A percentile compares a stretch with the other conserved stretches of the same genome.
phyloP scores from a whole-genome alignment of 805 yeast species.

The Candida corydali region DNA sequence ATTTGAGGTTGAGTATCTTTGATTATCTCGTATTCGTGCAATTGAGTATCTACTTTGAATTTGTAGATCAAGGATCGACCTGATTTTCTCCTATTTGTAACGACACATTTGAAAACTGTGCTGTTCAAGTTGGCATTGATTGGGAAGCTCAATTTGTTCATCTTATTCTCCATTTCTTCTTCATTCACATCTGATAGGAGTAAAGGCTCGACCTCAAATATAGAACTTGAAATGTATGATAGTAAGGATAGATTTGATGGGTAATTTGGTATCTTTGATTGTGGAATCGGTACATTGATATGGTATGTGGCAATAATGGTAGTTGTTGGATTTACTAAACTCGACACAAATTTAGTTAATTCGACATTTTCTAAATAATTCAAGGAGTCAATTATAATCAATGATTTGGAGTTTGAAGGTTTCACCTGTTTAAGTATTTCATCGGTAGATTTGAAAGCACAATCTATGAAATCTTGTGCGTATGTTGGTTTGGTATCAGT shows the following conservation, averaged over 20 bases:
- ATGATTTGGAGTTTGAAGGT: conserved; percentile 3
- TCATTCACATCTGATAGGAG: conserved; percentile 19
- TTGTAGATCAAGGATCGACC: conserved; percentile 68
- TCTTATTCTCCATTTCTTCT: conserved; percentile 40
- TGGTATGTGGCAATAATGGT: conserved; percentile 36
- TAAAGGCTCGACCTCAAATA: conserved; percentile 57
- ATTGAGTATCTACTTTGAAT: conserved; percentile 47
- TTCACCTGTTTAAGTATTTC: conserved; percentile 16
- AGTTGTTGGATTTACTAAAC: conserved; percentile 33
- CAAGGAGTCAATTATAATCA: conserved; percentile 38
- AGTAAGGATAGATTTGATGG: conserved; percentile 55
- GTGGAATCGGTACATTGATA: conserved; percentile 34
- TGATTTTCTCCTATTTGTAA: conserved; percentile 75
- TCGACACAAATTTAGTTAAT: conserved; percentile 48
- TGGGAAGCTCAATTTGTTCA: conserved; percentile 45
- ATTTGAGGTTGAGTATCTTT: conserved; percentile 17
- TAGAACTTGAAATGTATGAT: conserved; percentile 69
- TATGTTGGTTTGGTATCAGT: conserved; percentile 50
- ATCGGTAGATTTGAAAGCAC: conserved; percentile 19
- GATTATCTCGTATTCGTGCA: conserved; percentile 38
- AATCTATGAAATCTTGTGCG: conserved; percentile 47
- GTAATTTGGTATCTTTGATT: conserved; percentile 35
- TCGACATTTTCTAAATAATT: conserved; percentile 49
- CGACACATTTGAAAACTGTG: conserved; percentile 38
- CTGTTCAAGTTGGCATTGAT: conserved; percentile 43